phyloP scores from a whole-genome alignment of 179 eudicot genomes.

The Heliamphora pulchella region DNA sequence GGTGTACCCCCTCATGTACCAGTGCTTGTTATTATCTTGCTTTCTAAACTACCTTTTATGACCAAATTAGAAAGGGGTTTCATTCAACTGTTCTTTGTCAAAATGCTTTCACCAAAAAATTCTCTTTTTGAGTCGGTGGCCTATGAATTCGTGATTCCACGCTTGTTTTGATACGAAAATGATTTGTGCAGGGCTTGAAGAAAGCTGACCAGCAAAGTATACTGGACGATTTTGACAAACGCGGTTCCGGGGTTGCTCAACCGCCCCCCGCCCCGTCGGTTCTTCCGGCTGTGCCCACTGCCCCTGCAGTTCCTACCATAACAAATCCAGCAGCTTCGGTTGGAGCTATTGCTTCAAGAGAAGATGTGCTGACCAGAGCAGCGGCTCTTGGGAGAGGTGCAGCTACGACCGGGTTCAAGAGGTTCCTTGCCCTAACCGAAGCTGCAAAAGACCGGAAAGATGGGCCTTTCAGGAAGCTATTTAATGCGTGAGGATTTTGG shows the following conservation, averaged over 20 bases:
- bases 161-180: conserved; percentile 8
- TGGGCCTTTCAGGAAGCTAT: conserved; percentile 86
- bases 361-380: conserved; percentile 88
- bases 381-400: conserved; percentile 98
- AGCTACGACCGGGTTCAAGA: conserved; percentile 84
- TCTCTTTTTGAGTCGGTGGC: not conserved
- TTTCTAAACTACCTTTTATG: too few relatives aligned
- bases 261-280: conserved; percentile 35
- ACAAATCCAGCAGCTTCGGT: conserved; percentile 30
- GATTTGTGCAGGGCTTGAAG: conserved; percentile 63
- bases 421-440: conserved; percentile 90
- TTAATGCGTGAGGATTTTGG: conserved; percentile 43
- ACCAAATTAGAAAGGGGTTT: too few relatives aligned
- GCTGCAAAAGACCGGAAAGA: conserved; percentile 92
- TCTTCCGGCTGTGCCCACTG: conserved; percentile 23
- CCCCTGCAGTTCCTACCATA: conserved; percentile 27
- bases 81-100: too few relatives aligned
- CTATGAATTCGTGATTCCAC: not conserved
- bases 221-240: conserved; percentile 88
- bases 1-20: too few relatives aligned
- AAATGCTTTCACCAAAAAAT: too few relatives aligned
- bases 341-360: conserved; percentile 48
- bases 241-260: conserved; percentile 61
- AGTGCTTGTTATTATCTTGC: too few relatives aligned
- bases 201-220: conserved; percentile 84